Evolutionary conservation across 306 rosid genomes (phyloP).

Genomic region (Rosa multiflora): DNA sequence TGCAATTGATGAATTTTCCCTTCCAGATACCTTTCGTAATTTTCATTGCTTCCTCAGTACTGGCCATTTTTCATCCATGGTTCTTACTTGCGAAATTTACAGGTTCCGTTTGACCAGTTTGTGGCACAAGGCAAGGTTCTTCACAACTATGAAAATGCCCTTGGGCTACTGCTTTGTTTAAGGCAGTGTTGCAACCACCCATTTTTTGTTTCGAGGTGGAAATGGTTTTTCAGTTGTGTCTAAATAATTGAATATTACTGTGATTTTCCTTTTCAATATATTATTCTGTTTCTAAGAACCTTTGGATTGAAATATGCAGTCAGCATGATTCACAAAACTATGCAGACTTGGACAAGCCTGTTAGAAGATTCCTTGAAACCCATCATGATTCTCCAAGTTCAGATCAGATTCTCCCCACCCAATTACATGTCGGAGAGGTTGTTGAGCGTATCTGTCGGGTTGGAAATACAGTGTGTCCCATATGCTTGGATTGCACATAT

Average conservation of each 20-base stretch:
- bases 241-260: background rate
- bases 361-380: constrained; percentile 45
- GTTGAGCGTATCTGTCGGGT: constrained; percentile 53
- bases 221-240: background rate
- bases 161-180: constrained; percentile 72
- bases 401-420: constrained; percentile 39
- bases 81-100: constrained; percentile 25
- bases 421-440: constrained; percentile 59
- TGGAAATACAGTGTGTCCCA: constrained; percentile 60
- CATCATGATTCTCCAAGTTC: too few species aligned
- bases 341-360: constrained; percentile 30
- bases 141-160: constrained; percentile 69
- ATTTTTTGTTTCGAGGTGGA: constrained; percentile 65
- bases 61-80: too few species aligned
- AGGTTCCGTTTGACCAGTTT: constrained; percentile 76
- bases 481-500: constrained; percentile 82
- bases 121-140: constrained; percentile 83
- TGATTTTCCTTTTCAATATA: constrained; percentile 4
- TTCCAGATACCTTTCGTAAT: too few species aligned
- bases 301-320: constrained; percentile 25
- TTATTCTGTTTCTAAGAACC: constrained; percentile 15
- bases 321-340: constrained; percentile 36
- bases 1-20: too few species aligned
- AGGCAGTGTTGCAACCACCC: constrained; percentile 95
- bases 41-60: too few species aligned